Evolutionary conservation across 1,139 yeast species (phyloP), one percentile per base, ranked within the genome.

Genomic region (Geotrichum carabidarum): DNA sequence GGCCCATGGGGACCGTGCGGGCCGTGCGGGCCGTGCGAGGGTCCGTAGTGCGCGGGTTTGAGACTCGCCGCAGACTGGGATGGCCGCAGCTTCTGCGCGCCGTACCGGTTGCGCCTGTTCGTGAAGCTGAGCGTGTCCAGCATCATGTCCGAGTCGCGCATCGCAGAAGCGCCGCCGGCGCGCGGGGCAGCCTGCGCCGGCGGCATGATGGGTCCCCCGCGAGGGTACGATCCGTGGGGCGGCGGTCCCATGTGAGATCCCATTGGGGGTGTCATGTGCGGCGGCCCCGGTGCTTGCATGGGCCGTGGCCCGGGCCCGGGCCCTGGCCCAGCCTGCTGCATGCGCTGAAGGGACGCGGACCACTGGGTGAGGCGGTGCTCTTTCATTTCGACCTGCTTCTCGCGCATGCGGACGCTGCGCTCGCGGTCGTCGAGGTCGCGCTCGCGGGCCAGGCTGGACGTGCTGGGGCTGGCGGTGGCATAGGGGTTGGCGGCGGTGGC

Each of bases 61-160:
- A 46, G 43, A 8, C 43, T 36, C 34, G 49, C 49, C 9, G 49
- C 37, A 3, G 49, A 46, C 9, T 22, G 22, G 17, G 49, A 46
- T 17, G 49, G 12, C n/a, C 49, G 49, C 15, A 46, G 35, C 36
- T 17, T 36, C 12, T 46, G 34, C 22, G 43, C 27, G 7, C 12
- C n/a, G 32, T 42, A 42, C 12, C 43, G 15, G 27, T 46, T 46
- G 43, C 49, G 42, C 18, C 42, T 42, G 43, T 30, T 46, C 5
- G 27, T 3, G 5, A 22, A 22, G 27, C 5, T 22, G 27, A 22
- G 27, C 22, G 49, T 46, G 15, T 36, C 22, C 14, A 36, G 49
- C 49, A 46, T 46, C 49, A 46, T 46, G n/a, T 46, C 49, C 4
- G 27, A n/a, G n/a, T 46, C 49, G 7, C n/a, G n/a, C 35, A 43